phyloP scores from a whole-genome alignment of 108 stramenopile species.

The Nitzschia sp. region DNA sequence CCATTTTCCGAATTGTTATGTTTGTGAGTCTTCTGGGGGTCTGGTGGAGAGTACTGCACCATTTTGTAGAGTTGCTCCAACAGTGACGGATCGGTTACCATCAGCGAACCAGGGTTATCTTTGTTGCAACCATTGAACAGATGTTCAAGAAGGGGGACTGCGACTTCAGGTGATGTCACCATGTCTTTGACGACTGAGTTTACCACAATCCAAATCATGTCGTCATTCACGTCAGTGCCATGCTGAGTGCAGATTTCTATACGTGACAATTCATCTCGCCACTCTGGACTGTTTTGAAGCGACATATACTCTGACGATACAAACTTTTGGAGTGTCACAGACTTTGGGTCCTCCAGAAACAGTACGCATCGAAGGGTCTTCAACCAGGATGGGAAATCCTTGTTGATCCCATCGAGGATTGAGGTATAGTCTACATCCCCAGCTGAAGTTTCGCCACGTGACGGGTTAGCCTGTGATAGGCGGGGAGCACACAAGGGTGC shows the following conservation, averaged over 20 bases:
- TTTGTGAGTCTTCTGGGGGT: background rate
- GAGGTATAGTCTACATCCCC: constrained; percentile 52
- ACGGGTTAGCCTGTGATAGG: background rate
- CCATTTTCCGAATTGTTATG: background rate
- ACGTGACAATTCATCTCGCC: constrained; percentile 35
- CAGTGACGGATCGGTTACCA: constrained; percentile 28
- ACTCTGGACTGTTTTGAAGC: constrained; percentile 16
- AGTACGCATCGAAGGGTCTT: constrained; percentile 53
- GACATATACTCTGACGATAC: constrained; percentile 20
- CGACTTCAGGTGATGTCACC: constrained; percentile 30
- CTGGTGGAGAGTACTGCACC: constrained; percentile 44
- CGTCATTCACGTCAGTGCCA: constrained; percentile 65
- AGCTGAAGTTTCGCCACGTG: constrained; percentile 39
- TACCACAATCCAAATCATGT: constrained; percentile 60
- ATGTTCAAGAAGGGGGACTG: constrained; percentile 58
- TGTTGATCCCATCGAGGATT: constrained; percentile 36
- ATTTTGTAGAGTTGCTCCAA: constrained; percentile 63
- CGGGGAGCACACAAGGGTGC: constrained; percentile 24
- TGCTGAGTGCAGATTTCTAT: constrained; percentile 44
- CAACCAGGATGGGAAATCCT: constrained; percentile 28
- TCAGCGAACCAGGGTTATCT: constrained; percentile 11
- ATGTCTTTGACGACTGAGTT: constrained; percentile 15
- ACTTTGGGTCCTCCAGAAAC: constrained; percentile 51
- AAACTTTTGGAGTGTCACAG: constrained; percentile 42
- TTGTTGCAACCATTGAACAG: constrained; percentile 49